Base-by-base conservation (phyloP, 768 basidiomycete genomes). In the Auriscalpium vulgare region DNA sequence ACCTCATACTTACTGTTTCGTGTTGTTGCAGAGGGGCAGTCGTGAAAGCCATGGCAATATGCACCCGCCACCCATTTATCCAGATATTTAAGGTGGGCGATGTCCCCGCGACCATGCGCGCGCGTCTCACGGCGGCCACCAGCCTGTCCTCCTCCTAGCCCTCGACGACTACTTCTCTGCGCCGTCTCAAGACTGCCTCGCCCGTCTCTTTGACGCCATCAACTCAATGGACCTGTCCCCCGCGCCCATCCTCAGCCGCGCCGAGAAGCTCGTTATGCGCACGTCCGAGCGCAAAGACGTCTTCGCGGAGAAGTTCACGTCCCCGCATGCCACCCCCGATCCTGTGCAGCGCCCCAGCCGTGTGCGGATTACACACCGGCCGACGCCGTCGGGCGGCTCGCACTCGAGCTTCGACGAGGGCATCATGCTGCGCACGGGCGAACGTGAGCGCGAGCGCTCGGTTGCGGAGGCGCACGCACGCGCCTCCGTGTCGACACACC, bases 21-120 rank as follows among this genome's bases (percentile, higher is more conserved):
- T 34, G 11, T 6, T 37, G 3, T n/a, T 5, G 0, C 62, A 95
- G 95, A 74, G 95, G 95, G 53, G 95, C 95, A 0, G 82, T 89
- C 58, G 93, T 97, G 56, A 91, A 97, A 71, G 94, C 95, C 1
- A 79, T 97, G 72, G 95, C 95, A 21, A 89, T 97, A 59, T 94
- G 90, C 67, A 95, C 92, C 1, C 83, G 87, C 37, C 88, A 94
- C 71, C 92, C 95, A 0, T 97, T 88, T 68, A 93, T 97, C 56
- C 92, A 97, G 64, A 90, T 97, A 62, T 97, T 93, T 80, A 94
- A 95, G 80, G 93, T 87, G 55, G 59, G 76, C 62, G 3, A 53
- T 10, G 23, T 45, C 50, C 35, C 48, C 13, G 38, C 10, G 37
- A 16, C 37, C 50, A 46, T 29, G 5, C 2, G 29, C 29, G 29